A percentile compares a stretch with the other conserved stretches of the same genome.
These are phyloP conservation scores for Saccharomycopsis fodiens DNA, from an alignment of 805 yeast genomes.

Conservation along the genomic window DNA sequence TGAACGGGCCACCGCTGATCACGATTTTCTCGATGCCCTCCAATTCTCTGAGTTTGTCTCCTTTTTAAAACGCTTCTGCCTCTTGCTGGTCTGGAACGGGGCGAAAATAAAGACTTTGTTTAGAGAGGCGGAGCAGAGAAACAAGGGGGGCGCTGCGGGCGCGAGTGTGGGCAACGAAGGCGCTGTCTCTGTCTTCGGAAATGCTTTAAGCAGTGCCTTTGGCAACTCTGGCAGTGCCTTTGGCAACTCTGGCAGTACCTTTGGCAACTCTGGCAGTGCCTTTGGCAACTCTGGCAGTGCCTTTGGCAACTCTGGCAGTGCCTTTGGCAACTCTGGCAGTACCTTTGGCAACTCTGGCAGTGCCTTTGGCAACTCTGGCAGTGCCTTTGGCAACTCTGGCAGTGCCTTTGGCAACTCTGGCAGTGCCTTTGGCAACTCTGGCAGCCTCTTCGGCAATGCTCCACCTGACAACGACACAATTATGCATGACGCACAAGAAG, in stretches of 20 bases:
- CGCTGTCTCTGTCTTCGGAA: no score
- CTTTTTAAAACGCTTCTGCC: conserved; percentile 44
- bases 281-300: neutral
- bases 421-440: neutral
- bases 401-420: conserved; percentile 11
- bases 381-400: conserved; percentile 10
- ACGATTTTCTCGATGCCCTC: conserved; percentile 32
- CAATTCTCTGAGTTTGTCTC: conserved; percentile 35
- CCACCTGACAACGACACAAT: no score
- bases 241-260: conserved; percentile 11
- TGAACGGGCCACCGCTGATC: conserved; percentile 32
- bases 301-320: neutral
- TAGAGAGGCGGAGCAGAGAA: conserved; percentile 1
- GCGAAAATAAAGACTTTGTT: conserved; percentile 10
- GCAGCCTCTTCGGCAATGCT: neutral
- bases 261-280: neutral
- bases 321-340: neutral
- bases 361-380: conserved; percentile 13
- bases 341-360: conserved; percentile 5
- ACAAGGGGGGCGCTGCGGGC: no score
- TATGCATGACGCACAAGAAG: no score
- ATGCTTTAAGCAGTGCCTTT: neutral
- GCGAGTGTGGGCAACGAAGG: no score
- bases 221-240: conserved; percentile 10
- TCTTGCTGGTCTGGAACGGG: conserved; percentile 39